Conservation (phyloP, 768 basidiomycete genomes). For the Leucosporidium yakuticum region DNA sequence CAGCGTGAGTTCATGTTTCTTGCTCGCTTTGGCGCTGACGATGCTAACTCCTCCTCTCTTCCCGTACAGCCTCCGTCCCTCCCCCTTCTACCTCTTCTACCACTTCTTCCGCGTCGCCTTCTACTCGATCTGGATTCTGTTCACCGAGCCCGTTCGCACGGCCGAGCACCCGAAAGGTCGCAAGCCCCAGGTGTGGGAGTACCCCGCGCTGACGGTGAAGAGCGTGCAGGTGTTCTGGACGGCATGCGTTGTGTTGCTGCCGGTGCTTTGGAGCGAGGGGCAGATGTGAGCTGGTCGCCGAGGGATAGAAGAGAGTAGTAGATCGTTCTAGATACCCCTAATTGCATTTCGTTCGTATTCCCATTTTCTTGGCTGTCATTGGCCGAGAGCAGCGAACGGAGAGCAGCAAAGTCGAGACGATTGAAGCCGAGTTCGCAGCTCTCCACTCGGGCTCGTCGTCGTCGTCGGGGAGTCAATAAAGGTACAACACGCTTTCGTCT, state of each 20-base stretch:
- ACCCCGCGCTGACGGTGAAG: conserved; percentile 61
- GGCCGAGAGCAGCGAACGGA: too few relatives aligned
- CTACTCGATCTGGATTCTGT: conserved; percentile 86
- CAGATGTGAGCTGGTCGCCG: conserved; percentile 17
- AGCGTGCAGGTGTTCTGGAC: conserved; percentile 68
- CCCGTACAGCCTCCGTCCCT: conserved; percentile 60
- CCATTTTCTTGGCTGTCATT: too few relatives aligned
- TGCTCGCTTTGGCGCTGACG: not conserved
- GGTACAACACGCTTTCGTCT: too few relatives aligned
- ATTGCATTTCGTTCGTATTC: too few relatives aligned
- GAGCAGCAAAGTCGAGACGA: too few relatives aligned
- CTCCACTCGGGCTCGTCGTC: too few relatives aligned
- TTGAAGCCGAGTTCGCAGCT: too few relatives aligned
- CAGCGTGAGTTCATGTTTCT: conserved; percentile 56
- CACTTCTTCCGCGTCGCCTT: conserved; percentile 97
- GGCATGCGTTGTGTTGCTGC: conserved; percentile 80
- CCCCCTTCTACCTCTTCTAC: conserved; percentile 69
- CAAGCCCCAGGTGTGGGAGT: conserved; percentile 41
- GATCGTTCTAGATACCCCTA: too few relatives aligned
- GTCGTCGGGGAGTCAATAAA: too few relatives aligned
- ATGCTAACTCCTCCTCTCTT: not conserved
- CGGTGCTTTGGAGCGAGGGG: conserved; percentile 75
- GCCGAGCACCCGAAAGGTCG: conserved; percentile 9
- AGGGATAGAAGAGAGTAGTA: not conserved
- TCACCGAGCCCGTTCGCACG: conserved; percentile 54